These are phyloP conservation scores for Melastoma malabathricum DNA, from an alignment of 345 rosid genomes.

Conservation along the genomic window DNA sequence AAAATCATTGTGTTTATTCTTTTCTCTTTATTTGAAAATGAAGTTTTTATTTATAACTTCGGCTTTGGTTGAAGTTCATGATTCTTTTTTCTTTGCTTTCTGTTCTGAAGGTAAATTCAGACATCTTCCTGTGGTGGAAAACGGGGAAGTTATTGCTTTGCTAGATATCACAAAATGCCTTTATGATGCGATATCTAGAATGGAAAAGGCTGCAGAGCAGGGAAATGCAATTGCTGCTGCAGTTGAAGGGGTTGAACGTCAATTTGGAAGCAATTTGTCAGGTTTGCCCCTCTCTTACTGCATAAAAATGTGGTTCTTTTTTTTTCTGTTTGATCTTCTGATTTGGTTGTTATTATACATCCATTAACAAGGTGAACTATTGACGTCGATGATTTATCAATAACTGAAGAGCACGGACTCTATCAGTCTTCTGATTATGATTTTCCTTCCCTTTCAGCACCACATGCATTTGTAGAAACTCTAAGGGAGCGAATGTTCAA, in stretches of 20 bases:
- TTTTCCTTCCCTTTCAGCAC: constrained; percentile 30
- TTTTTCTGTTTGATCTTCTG: background rate
- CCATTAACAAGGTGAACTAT: background rate
- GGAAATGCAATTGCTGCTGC: constrained; percentile 97
- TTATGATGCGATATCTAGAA: constrained; percentile 88
- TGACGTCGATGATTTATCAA: too few species aligned
- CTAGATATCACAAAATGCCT: constrained; percentile 92
- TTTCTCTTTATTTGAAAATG: too few species aligned
- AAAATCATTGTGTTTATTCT: too few species aligned
- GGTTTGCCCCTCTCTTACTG: constrained; percentile 23
- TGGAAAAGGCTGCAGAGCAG: constrained; percentile 99
- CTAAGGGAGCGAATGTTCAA: constrained; percentile 94
- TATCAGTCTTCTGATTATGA: background rate
- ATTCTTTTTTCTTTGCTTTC: constrained; percentile 1
- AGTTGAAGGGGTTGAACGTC: constrained; percentile 97
- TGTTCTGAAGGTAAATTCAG: constrained; percentile 62
- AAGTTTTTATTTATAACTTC: too few species aligned
- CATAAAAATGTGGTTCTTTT: background rate
- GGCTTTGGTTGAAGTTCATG: background rate
- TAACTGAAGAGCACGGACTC: background rate
- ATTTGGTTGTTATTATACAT: background rate
- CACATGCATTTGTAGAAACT: constrained; percentile 77
- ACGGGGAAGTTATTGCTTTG: constrained; percentile 93
- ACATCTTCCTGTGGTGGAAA: constrained; percentile 98
- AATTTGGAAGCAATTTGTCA: constrained; percentile 65